Evolutionary conservation across 495 filamentous ascomycete species (phyloP), one percentile per base, ranked within the genome.

Genomic region (Penicillium angulare): DNA sequence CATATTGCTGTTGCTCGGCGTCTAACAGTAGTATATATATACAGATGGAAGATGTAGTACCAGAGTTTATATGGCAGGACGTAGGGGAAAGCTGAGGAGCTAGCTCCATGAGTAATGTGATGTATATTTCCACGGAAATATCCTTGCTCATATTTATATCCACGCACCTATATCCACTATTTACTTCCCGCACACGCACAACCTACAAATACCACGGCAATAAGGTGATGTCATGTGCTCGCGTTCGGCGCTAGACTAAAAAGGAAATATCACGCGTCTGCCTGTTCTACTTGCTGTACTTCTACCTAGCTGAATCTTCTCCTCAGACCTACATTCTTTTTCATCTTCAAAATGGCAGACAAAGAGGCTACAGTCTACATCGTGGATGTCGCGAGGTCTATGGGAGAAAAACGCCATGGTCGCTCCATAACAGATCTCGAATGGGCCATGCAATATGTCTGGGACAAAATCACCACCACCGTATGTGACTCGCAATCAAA

Each of bases 361-460:
- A 99, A 99, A 67, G 89, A 96, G 70, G 89, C 90, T 10, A 91
- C 89, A 5, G 84, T 97, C 13, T 99, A 95, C 68, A 84, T 97
- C 58, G 67, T 99, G 41, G 92, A 97, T 67, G 76, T 95, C 20
- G 91, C 89, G 42, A 70, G 67, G 53, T 89, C 93, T 16, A 97
- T 96, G 89, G 86, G 80, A 38, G 75, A 88, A 60, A 80, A 76
- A 52, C 80, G 81, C 53, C 75, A 85, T 75, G 90, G 85, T n/a
- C 83, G 95, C 42, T 59, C 67, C 6, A 78, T 91, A 61, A 86
- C 88, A 13, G 88, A 97, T 68, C 82, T 97, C 3, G 89, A 96
- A 47, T 97, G 83, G 78, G 80, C 84, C 16, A 86, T 97, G 87
- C 82, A 82, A 47, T 99, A 96, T 76, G 82, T 99, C 41, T 99